A percentile compares a stretch with the other conserved stretches of the same genome.
These are phyloP conservation scores for Proteromonas lacertae DNA, from an alignment of 352 stramenopile species.

Conservation along the genomic window DNA sequence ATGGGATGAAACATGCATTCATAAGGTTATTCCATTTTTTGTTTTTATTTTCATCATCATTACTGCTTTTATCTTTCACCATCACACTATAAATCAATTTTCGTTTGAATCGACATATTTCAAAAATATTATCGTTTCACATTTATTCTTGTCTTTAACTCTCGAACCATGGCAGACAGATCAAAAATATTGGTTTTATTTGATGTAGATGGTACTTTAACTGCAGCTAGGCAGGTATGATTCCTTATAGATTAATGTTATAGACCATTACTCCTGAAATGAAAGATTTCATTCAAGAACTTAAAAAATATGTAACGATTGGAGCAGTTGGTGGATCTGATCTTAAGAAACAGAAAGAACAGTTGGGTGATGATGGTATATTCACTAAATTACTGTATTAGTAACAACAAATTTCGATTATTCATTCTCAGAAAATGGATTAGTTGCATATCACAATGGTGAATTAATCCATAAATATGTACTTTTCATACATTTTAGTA, in stretches of 20 bases:
- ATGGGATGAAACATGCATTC: no score
- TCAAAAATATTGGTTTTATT: slow-evolving; percentile 80
- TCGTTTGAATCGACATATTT: no score
- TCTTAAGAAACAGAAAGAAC: slow-evolving; percentile 91
- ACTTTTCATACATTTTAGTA: neutral
- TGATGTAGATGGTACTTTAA: slow-evolving; percentile 93
- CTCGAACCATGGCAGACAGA: slow-evolving; percentile 9
- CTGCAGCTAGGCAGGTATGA: slow-evolving; percentile 41
- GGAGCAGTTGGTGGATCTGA: slow-evolving; percentile 90
- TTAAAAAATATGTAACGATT: slow-evolving; percentile 56
- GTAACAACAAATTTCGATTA: neutral
- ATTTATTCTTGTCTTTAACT: no score
- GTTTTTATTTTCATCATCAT: no score
- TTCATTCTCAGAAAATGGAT: slow-evolving; percentile 48
- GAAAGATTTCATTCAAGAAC: slow-evolving; percentile 52
- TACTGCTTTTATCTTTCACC: no score
- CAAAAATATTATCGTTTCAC: no score
- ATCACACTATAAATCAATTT: no score
- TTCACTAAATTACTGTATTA: slow-evolving; percentile 9
- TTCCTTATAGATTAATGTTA: neutral
- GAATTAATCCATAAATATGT: slow-evolving; percentile 45
- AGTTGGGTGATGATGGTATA: slow-evolving; percentile 78
- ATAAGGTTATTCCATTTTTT: no score
- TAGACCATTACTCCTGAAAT: slow-evolving; percentile 51
- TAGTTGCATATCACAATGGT: slow-evolving; percentile 82